Base-by-base conservation (phyloP, 2,329 filamentous ascomycete species). In the Trichoderma citrinoviride region DNA sequence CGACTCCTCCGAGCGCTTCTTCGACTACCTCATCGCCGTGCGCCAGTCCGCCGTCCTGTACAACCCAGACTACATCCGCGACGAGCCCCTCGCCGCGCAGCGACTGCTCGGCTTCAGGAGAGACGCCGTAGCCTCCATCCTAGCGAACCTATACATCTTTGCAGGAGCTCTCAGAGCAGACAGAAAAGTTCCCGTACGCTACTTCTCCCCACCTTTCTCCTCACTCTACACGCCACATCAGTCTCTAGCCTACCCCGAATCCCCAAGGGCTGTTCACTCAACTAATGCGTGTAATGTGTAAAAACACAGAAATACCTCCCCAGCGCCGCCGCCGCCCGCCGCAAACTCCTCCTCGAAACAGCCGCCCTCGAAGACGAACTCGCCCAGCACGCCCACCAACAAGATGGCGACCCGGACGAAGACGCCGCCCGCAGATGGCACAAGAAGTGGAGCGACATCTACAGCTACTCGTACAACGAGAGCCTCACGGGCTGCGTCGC, bases 31-130 rank as follows among this genome's bases (percentile, higher is more conserved):
- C 64, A 81, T 87, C 27, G 79, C 83, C 19, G 80, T 87, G 5
- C 82, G 85, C 7, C 84, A 87, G 70, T 83, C 84, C 2, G 83
- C 82, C 1, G 73, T 87, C 17, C 85, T 85, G 70, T 86, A 86
- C 70, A 82, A 85, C 64, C 82, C 83, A 1, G 79, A 79, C 40
- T 82, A 81, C 67, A 77, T 84, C 61, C 77, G 81, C 55, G 82
- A 82, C 65, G 80, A 82, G 67, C 77, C 81, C 10, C 75, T 80
- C n/a, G 81, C 81, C 12, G 79, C 80, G 1, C 78, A 80, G 64
- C 77, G 78, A 21, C 76, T 87, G 3, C 76, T 87, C 8, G 75
- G 77, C 5, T 81, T 80, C 65, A 78, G 85, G 12, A 78, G 85
- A 49, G 85, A 87, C 70, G 82, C 85, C 10, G 84, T 87, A 2